phyloP scores from a whole-genome alignment of 345 rosid genomes.

The Tarenaya hassleriana region DNA sequence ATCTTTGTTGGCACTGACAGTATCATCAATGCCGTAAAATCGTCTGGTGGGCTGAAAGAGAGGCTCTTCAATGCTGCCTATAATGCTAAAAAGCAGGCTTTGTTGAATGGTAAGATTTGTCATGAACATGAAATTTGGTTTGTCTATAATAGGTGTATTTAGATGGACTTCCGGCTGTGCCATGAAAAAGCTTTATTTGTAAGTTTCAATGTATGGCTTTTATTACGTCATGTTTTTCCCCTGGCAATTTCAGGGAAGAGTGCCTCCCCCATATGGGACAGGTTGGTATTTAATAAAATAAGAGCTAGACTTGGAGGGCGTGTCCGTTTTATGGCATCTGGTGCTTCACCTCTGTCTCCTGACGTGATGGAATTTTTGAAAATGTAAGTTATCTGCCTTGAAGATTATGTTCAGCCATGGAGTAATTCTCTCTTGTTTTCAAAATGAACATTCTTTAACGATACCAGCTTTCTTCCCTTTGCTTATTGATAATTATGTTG shows the following conservation, averaged over 20 bases:
- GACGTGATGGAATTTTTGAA: conserved; percentile 89
- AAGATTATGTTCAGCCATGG: neutral
- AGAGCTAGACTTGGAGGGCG: conserved; percentile 88
- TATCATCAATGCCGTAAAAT: conserved; percentile 68
- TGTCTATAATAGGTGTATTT: conserved; percentile 5
- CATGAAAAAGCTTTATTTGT: conserved; percentile 8
- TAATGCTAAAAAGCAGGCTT: conserved; percentile 90
- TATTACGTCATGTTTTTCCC: neutral
- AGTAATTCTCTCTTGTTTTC: conserved; percentile 1
- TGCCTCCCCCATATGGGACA: conserved; percentile 97
- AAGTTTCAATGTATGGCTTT: neutral
- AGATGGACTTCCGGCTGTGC: neutral
- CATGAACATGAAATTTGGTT: neutral
- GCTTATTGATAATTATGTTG: neutral
- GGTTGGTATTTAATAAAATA: conserved; percentile 92
- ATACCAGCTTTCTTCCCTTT: conserved; percentile 8
- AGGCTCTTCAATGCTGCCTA: conserved; percentile 89
- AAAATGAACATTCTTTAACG: conserved; percentile 9
- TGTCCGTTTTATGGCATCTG: conserved; percentile 70
- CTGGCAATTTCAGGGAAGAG: conserved; percentile 70
- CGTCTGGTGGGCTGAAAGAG: conserved; percentile 76
- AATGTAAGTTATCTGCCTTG: conserved; percentile 49
- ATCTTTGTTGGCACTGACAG: conserved; percentile 51
- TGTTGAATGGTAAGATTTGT: conserved; percentile 58
- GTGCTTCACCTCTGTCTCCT: conserved; percentile 97